A percentile compares a stretch with the other conserved stretches of the same genome.
These are phyloP conservation scores for Aspergillus sclerotialis DNA, from an alignment of 2,329 filamentous ascomycete genomes.

Conservation along the genomic window DNA sequence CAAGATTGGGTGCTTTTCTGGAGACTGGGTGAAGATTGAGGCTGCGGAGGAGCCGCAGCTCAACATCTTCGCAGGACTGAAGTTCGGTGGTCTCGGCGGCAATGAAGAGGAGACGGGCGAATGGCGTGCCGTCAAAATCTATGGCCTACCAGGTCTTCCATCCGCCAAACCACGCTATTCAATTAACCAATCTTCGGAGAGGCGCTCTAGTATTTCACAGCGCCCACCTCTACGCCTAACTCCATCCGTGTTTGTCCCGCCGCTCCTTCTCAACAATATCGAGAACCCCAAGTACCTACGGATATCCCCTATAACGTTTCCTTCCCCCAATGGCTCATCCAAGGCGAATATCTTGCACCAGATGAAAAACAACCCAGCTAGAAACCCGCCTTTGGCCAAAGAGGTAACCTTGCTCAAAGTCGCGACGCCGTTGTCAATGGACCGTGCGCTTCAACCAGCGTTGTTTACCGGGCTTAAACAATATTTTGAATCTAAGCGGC, in stretches of 20 bases:
- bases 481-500: constrained; percentile 75
- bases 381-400: constrained; percentile 54
- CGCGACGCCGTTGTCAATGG: constrained; percentile 79
- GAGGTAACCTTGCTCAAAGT: constrained; percentile 87
- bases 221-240: constrained; percentile 40
- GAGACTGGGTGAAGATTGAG: constrained; percentile 90
- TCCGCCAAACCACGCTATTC: constrained; percentile 50
- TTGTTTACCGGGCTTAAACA: constrained; percentile 80
- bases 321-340: constrained; percentile 36
- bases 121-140: constrained; percentile 84
- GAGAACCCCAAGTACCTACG: constrained; percentile 71
- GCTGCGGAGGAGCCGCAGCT: constrained; percentile 60
- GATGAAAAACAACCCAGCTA: constrained; percentile 36
- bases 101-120: constrained; percentile 54
- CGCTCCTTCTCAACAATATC: constrained; percentile 79
- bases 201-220: constrained; percentile 50
- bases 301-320: constrained; percentile 54
- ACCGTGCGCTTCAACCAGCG: constrained; percentile 75
- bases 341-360: constrained; percentile 52
- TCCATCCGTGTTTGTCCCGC: constrained; percentile 70
- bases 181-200: constrained; percentile 42
- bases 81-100: constrained; percentile 46
- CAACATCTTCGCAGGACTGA: constrained; percentile 55
- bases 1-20: constrained; percentile 92
- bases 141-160: constrained; percentile 66